Base-by-base conservation (phyloP, 2,329 filamentous ascomycete species). In the Sclerotinia spermophila region DNA sequence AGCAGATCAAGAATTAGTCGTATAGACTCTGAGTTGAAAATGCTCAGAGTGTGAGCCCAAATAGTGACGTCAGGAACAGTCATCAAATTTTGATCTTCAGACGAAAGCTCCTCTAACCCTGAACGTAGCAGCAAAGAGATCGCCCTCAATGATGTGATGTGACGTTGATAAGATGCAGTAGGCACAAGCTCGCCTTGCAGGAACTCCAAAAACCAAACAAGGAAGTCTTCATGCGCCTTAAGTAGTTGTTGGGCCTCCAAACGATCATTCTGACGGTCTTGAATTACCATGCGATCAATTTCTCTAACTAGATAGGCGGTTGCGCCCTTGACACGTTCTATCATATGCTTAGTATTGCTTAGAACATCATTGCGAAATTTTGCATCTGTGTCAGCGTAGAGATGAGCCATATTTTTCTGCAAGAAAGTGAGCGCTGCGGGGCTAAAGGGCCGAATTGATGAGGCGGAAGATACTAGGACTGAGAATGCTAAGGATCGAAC, bases 141-240 rank as follows among this genome's bases (percentile, higher is more conserved):
- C 0, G 91, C 89, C 77, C 90, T 93, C 7, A 98, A 80, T 2
- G 93, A 89, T 2, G 92, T 92, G 61, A 94, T 92, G 75, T 97
- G 95, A 10, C 94, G 88, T 78, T 97, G 94, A 78, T 98, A 99
- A 17, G 94, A 96, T 24, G 92, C 89, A 1, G 91, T 94, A 3
- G 94, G 90, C 3, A 88, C 86, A 33, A 99, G 82, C 76, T 98
- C 94, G 51, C 83, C 82, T 68, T 88, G 85, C 8, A 97, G 80
- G 74, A 97, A 96, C 1, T 82, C 77, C 1, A 92, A 76, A 77
- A 95, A 96, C 89, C 92, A 94, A 1, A 80, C 78, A n/a, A 96
- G 75, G 76, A 97, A 97, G 0, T 82, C 80, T 45, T 86, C 80
- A 76, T 90, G 91, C 72, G 83, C 84, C 44, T 80, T n/a, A 17